Evolutionary conservation across 768 basidiomycete genomes (phyloP), one percentile per base, ranked within the genome.

Genomic region (Trametes villosa): DNA sequence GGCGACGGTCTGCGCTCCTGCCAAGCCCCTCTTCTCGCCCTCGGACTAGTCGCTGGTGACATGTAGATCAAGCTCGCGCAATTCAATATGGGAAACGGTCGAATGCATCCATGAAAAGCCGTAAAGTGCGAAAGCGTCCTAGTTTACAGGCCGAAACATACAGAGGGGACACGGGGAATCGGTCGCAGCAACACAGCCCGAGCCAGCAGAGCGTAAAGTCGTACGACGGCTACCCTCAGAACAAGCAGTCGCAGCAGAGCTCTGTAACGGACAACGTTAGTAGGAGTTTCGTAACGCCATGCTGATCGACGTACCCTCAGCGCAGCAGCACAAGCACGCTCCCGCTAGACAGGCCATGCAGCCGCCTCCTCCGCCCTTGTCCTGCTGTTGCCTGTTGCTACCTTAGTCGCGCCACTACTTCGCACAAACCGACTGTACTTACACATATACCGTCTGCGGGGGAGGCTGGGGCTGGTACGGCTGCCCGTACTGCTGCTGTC

Each of bases 371-470:
- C 75, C 71, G 34, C 77, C 76, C 65, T 84, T 84, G 60, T 83
- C 60, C 72, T 72, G 81, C 70, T 87, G 86, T 77, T 84, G 81
- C 48, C 79, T 81, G 59, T 0, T 38, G 13, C 2, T 5, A 3
- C 17, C 36, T 55, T n/a, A 46, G 53, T 9, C 24, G n/a, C 15
- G 33, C 31, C 46, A 40, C 33, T 36, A 29, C 36, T 24, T 2
- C 26, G 3, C 9, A 27, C 9, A 7, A 22, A 38, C 3, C 34
- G 40, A 26, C 15, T 4, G 20, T 26, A 81, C 89, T 65, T 69
- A 92, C 91, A 92, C 88, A 69, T 91, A 89, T 53, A 93, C 86
- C 0, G 88, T 86, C 71, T 93, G 91, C 18, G 92, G 91, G 65
- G 85, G 86, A 18, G 86, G 87, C 64, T 88, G 84, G 17, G 84